Conservation (phyloP, 176 grass and related monocot species). For the Tillandsia leiboldiana region DNA sequence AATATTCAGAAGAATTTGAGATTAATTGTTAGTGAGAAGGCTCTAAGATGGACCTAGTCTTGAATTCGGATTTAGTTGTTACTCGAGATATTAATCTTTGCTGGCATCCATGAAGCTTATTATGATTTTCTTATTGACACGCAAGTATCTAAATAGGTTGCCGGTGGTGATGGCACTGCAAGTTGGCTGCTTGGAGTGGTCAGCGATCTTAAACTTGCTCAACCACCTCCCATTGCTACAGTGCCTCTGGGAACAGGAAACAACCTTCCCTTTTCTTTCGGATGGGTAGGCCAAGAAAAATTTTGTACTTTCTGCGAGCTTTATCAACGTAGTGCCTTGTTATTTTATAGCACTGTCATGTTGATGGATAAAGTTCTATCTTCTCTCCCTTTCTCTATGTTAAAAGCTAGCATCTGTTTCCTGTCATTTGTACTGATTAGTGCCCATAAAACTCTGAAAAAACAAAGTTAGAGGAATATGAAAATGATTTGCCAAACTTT, state of each 20-base stretch:
- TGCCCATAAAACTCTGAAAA: neutral
- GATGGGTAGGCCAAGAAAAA: constrained; percentile 47
- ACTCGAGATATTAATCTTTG: too few species aligned
- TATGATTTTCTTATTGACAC: constrained; percentile 11
- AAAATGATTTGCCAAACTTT: neutral
- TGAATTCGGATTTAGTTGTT: neutral
- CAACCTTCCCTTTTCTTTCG: constrained; percentile 94
- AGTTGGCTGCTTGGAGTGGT: constrained; percentile 95
- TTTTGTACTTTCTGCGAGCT: neutral
- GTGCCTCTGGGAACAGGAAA: constrained; percentile 95
- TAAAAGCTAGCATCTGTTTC: neutral
- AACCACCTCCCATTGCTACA: constrained; percentile 67
- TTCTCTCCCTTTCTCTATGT: neutral
- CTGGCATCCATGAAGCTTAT: neutral
- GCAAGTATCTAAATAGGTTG: constrained; percentile 55
- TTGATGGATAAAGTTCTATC: neutral
- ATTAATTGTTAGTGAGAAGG: constrained; percentile 67
- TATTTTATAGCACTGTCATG: neutral
- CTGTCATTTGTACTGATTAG: neutral
- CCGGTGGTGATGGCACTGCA: constrained; percentile 91
- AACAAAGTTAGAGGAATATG: neutral
- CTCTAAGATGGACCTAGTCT: constrained; percentile 4
- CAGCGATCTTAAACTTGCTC: constrained; percentile 70
- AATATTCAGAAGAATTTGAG: constrained; percentile 61
- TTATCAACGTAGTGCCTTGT: constrained; percentile 9